Base-by-base conservation (phyloP, 2,329 filamentous ascomycete species). In the Sporothrix sp. region DNA sequence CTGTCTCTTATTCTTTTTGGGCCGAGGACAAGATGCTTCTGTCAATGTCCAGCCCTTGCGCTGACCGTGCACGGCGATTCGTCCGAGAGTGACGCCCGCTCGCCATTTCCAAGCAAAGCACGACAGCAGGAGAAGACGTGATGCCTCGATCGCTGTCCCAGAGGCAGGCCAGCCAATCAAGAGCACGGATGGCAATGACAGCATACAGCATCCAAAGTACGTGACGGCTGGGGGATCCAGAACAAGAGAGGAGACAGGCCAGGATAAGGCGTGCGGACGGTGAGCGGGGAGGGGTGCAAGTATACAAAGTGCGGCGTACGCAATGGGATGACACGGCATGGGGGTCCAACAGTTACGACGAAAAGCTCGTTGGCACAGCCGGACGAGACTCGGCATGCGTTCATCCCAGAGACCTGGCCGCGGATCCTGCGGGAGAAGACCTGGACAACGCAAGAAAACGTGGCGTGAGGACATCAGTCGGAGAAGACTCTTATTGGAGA, bases 141-240 rank as follows among this genome's bases (percentile, higher is more conserved):
- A 47, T 47, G n/a, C 20, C 37, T 18, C 5, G 14, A 11, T 23
- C 11, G 35, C 7, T 3, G 13, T 27, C n/a, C 16, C 11, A 3
- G n/a, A 16, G 9, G 14, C 45, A 33, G 38, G 38, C 38, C 35
- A 48, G n/a, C 14, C 33, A 10, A 1, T 20, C 11, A 13, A 2
- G 8, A n/a, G n/a, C n/a, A n/a, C n/a, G n/a, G n/a, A 7, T 23
- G 3, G 10, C 23, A 20, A 48, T 48, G 45, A 48, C 45, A 48
- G 35, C n/a, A 48, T 48, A 25, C 21, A n/a, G 11, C 35, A 38
- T 48, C 35, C 35, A 48, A 38, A 38, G 35, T 48, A 48, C 45
- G 45, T 48, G 45, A 48, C 45, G 23, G 23, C 44, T 37, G 42
- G 30, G 42, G 20, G 30, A 16, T 35, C 25, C 10, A 5, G 32